phyloP scores from a whole-genome alignment of 352 stramenopile species.

The Pythium chondricola region DNA sequence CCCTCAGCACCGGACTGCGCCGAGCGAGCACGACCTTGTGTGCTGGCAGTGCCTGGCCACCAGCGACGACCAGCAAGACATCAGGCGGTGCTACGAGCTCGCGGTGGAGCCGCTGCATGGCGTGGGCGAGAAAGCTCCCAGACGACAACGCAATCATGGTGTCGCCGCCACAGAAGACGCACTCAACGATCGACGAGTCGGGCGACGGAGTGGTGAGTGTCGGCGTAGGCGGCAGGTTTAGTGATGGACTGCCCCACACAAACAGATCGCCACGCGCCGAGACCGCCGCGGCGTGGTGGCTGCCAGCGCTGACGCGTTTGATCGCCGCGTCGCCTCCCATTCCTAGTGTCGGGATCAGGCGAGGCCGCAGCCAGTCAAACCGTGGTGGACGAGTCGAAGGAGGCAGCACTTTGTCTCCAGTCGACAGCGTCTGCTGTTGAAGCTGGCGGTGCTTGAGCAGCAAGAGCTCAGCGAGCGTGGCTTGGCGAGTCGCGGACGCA shows the following conservation, averaged over 20 bases:
- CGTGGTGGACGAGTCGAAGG: too few relatives aligned
- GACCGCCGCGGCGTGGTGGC: constrained; percentile 83
- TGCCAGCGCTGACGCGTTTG: constrained; percentile 70
- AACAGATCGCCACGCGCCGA: constrained; percentile 87
- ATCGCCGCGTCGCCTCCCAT: constrained; percentile 27
- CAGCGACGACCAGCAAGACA: constrained; percentile 39
- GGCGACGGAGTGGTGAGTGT: constrained; percentile 3
- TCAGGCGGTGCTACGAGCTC: constrained; percentile 17
- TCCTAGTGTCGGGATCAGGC: constrained; percentile 38
- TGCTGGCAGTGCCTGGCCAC: constrained; percentile 27
- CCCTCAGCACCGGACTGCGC: constrained; percentile 40
- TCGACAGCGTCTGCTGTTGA: not conserved
- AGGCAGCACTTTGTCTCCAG: constrained; percentile 1
- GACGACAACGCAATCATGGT: constrained; percentile 42
- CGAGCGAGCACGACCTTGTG: constrained; percentile 60
- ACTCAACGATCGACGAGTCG: constrained; percentile 32
- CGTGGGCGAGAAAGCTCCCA: constrained; percentile 39
- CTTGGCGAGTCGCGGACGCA: too few relatives aligned
- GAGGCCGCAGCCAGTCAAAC: constrained; percentile 23
- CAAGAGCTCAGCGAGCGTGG: constrained; percentile 31
- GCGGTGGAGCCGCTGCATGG: constrained; percentile 31
- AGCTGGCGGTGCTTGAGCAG: constrained; percentile 37
- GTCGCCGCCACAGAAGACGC: constrained; percentile 43
- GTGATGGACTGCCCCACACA: constrained; percentile 65
- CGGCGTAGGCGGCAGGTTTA: not conserved